phyloP scores from a whole-genome alignment of 2,329 filamentous ascomycete genomes.

The Paracoccidioides lutzii region DNA sequence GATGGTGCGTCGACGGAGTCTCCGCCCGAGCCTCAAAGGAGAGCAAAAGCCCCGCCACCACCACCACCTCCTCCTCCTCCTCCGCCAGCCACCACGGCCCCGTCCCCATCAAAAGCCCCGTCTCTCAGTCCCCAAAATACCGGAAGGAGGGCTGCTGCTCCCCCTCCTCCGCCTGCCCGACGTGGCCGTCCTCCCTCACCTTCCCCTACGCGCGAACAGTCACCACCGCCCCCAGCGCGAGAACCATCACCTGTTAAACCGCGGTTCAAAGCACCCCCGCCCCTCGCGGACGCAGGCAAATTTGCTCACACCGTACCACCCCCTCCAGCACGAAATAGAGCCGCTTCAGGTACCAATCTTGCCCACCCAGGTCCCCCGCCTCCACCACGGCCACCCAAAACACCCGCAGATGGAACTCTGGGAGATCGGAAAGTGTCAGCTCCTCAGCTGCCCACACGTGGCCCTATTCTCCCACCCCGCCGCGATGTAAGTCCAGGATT shows the following conservation, averaged over 20 bases:
- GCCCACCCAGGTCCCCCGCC: slow-evolving; percentile 47
- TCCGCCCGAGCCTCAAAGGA: slow-evolving; percentile 34
- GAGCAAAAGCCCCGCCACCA: slow-evolving; percentile 46
- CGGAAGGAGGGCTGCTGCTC: slow-evolving; percentile 48
- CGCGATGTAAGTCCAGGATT: slow-evolving; percentile 32
- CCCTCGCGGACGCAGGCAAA: slow-evolving; percentile 79
- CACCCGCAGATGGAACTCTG: slow-evolving; percentile 55
- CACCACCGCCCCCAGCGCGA: slow-evolving; percentile 47
- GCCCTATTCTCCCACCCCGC: slow-evolving; percentile 54
- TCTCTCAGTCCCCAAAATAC: slow-evolving; percentile 50
- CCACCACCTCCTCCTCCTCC: slow-evolving; percentile 51
- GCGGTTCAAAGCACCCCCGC: slow-evolving; percentile 73
- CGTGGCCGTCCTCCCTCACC: slow-evolving; percentile 25
- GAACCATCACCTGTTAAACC: slow-evolving; percentile 59
- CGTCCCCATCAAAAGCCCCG: slow-evolving; percentile 21
- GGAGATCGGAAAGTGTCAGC: slow-evolving; percentile 49
- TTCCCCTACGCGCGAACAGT: slow-evolving; percentile 37
- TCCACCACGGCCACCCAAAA: slow-evolving; percentile 51
- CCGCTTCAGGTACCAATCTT: slow-evolving; percentile 36
- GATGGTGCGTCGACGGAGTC: slow-evolving; percentile 28
- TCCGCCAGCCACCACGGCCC: slow-evolving; percentile 36
- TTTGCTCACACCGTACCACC: slow-evolving; percentile 49
- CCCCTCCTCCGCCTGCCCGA: slow-evolving; percentile 42
- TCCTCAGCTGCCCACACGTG: slow-evolving; percentile 61
- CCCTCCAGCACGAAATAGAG: slow-evolving; percentile 37